Percentiles rank a stretch among this genome's conserved stretches.
phyloP scores from a whole-genome alignment of 2,329 filamentous ascomycete species.

The Trichothecium roseum region DNA sequence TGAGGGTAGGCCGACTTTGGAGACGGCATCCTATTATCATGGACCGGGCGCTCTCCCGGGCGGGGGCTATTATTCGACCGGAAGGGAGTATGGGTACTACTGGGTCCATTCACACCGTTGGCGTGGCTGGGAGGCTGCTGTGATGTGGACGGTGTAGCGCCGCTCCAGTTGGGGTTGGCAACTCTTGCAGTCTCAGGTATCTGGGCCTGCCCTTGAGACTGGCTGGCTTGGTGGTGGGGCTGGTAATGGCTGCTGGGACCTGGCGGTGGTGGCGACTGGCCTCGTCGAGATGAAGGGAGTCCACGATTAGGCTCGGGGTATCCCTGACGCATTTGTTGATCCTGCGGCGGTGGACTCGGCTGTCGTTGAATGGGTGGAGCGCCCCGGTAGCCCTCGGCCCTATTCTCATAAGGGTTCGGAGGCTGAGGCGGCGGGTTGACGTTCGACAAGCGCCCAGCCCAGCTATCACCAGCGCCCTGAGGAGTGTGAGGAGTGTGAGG shows the following conservation, averaged over 20 bases:
- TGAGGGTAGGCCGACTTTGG: constrained; percentile 79
- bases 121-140: constrained; percentile 24
- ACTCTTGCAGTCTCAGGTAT: constrained; percentile 43
- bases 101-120: constrained; percentile 24
- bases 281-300: constrained; percentile 30
- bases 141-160: constrained; percentile 35
- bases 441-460: constrained; percentile 61
- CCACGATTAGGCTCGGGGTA: constrained; percentile 40
- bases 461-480: constrained; percentile 40
- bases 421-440: constrained; percentile 68
- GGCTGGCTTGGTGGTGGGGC: constrained; percentile 30
- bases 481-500: constrained; percentile 16
- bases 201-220: constrained; percentile 12
- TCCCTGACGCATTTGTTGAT: constrained; percentile 45
- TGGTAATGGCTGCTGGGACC: constrained; percentile 42
- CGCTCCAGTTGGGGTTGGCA: constrained; percentile 49
- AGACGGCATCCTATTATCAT: constrained; percentile 84
- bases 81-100: constrained; percentile 61
- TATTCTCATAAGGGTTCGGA: constrained; percentile 64
- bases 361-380: constrained; percentile 59
- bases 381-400: constrained; percentile 56
- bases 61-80: constrained; percentile 63
- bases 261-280: constrained; percentile 38
- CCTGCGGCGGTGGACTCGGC: constrained; percentile 65
- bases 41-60: constrained; percentile 71